Evolutionary conservation across 2,329 filamentous ascomycete species (phyloP), one percentile per base, ranked within the genome.

Genomic region (Ophiostoma novo-ulmi): DNA sequence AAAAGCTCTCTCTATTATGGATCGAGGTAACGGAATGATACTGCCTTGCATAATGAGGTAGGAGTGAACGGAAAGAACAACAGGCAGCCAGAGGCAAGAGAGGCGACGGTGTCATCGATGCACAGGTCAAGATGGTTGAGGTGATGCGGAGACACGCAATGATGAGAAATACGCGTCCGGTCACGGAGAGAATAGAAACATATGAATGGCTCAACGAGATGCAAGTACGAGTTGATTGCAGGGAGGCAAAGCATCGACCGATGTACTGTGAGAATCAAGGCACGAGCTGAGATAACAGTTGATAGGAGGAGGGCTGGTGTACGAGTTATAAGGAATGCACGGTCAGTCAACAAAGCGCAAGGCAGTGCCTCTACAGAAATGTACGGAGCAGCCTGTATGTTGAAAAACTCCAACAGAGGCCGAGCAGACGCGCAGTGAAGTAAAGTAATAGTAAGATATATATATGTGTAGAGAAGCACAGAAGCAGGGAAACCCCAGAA

Each of bases 201-300:
- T 64, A 5, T 35, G 58, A 35, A 17, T 31, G 58, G 55, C 55
- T 22, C 10, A 3, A 35, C 20, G 55, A 4, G 26, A 26, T 61
- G 13, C 17, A 48, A 17, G 58, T 35, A 63, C 58, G 26, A 64
- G 6, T 64, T 58, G 17, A 64, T 65, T n/a, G 35, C 36, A 65
- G 36, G 63, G 63, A 39, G 63, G 63, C 63, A 65, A 65, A 39
- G 3, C 35, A 65, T 41, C 36, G 63, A 65, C 63, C 3, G 35
- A 63, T 35, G 55, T 61, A 61, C 55, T 35, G 11, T 17, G 3
- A 14, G 11, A 63, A 63, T 61, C 55, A 61, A 61, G 55, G 55
- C 55, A 61, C n/a, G 26, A 8, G 26, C 22, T 35, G 55, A 61
- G 55, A 61, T 61, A 35, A 31, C 58, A 35, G 3, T 13, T 36